Evolutionary conservation across 2,329 filamentous ascomycete species (phyloP), one percentile per base, ranked within the genome.

Genomic region (Nothophoma quercina): DNA sequence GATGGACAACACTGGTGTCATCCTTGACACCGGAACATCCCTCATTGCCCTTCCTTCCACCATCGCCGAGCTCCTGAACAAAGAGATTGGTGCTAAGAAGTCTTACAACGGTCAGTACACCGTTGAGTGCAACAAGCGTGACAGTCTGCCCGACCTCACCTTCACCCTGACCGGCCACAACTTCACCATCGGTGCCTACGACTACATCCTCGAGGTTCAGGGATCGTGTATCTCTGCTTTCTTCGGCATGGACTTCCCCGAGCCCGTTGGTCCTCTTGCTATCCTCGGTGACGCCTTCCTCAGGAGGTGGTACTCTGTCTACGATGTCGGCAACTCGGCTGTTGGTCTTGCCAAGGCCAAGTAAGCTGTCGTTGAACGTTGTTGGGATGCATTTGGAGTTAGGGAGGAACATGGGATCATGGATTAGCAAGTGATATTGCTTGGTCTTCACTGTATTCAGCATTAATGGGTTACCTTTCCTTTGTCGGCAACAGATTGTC

Each of bases 31-130:
- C 49, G 95, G 95, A 70, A 99, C 95, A 73, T 99, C 96, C 39
- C 87, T 99, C 75, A 97, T 97, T 78, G 92, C 93, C 67, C 89
- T 99, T 51, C 95, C 95, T 68, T 89, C 85, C 67, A 88, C 90
- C 70, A 85, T 98, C 64, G 93, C 95, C 52, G 95, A 98, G 82
- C 89, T 99, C 61, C 83, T 99, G 79, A 99, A 99, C 85, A 88
- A 90, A 79, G 88, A 97, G 82, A 97, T 99, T 60, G 95, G 95
- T 60, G 95, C 95, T 64, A 97, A 96, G 87, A 99, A 98, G 87
- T 86, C 89, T 57, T 99, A 88, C 82, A 96, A 93, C 76, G 95
- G 95, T 69, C 95, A 99, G 81, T 99, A 97, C 84, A 90, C 88
- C 12, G 82, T 99, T 57, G 95, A 98, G 63, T 99, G 95, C 78